These are phyloP conservation scores for Colletotrichum zoysiae DNA, from an alignment of 2,329 filamentous ascomycete genomes.

Conservation along the genomic window DNA sequence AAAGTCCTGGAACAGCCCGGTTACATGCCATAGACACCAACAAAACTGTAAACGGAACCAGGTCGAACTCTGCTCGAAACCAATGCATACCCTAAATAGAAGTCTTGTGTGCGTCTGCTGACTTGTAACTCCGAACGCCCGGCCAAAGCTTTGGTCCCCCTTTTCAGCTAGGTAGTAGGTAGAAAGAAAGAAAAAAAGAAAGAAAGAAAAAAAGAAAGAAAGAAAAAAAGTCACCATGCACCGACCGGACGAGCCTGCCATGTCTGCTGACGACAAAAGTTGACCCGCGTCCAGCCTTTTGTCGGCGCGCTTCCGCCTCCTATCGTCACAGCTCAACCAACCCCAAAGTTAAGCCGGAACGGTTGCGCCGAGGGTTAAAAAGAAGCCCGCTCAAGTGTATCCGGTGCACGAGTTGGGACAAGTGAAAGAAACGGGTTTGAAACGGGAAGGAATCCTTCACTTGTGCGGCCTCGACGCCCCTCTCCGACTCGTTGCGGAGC, in stretches of 20 bases:
- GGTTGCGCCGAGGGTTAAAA: background rate
- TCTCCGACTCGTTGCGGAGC: constrained; percentile 20
- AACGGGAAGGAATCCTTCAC: constrained; percentile 27
- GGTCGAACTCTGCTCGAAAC: constrained; percentile 12
- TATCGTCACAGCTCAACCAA: background rate
- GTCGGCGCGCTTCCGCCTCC: constrained; percentile 1
- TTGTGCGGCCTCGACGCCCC: background rate
- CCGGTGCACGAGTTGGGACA: constrained; percentile 5
- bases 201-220: no score
- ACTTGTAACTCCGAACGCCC: constrained; percentile 26
- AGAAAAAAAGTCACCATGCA: background rate
- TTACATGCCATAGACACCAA: background rate
- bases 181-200: no score
- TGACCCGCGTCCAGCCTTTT: constrained; percentile 1
- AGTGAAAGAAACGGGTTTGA: constrained; percentile 32
- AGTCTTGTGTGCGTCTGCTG: background rate
- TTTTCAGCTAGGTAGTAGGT: background rate
- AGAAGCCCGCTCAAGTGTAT: constrained; percentile 6
- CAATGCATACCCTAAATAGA: background rate
- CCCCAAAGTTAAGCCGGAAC: background rate
- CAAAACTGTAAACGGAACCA: background rate
- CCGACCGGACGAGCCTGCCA: constrained; percentile 9
- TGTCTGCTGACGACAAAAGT: constrained; percentile 3
- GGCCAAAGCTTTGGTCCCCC: constrained; percentile 33
- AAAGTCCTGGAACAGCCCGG: background rate